A percentile compares a stretch with the other conserved stretches of the same genome.
Evolutionary conservation across 1,284 basidiomycete genomes (phyloP).

Genomic region (Melampsora americana): DNA sequence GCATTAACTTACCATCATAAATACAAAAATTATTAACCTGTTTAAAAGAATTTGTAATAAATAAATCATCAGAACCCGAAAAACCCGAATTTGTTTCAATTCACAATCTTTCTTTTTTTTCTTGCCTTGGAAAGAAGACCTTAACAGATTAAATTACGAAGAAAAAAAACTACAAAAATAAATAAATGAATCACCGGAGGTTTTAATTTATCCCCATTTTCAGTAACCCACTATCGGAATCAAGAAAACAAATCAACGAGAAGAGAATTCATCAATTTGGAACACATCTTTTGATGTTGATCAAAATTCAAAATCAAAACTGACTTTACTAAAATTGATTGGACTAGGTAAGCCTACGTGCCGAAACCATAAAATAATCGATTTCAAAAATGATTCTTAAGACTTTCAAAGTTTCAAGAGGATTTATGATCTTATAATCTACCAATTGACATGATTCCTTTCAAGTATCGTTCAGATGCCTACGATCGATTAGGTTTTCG

Average conservation of each 20-base stretch:
- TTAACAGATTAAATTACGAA: too few relatives aligned
- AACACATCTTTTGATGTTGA: neutral
- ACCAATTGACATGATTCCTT: too few relatives aligned
- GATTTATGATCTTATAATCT: too few relatives aligned
- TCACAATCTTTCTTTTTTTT: too few relatives aligned
- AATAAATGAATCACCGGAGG: conserved; percentile 68
- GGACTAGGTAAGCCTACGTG: neutral
- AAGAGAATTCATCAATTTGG: neutral
- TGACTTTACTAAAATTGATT: neutral
- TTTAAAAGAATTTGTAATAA: conserved; percentile 59
- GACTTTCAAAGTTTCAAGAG: too few relatives aligned
- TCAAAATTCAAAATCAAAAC: neutral
- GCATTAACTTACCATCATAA: conserved; percentile 64
- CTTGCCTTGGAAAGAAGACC: too few relatives aligned
- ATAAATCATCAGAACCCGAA: neutral
- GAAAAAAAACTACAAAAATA: conserved; percentile 42
- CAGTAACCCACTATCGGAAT: conserved; percentile 66
- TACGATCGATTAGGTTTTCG: too few relatives aligned
- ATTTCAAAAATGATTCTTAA: too few relatives aligned
- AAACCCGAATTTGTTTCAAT: too few relatives aligned
- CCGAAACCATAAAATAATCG: neutral
- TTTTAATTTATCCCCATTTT: conserved; percentile 72
- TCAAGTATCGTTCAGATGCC: too few relatives aligned
- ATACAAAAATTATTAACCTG: conserved; percentile 63
- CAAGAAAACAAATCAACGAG: neutral